A percentile compares a stretch with the other conserved stretches of the same genome.
phyloP scores from a whole-genome alignment of 345 rosid species.

The Hirschfeldia incana region DNA sequence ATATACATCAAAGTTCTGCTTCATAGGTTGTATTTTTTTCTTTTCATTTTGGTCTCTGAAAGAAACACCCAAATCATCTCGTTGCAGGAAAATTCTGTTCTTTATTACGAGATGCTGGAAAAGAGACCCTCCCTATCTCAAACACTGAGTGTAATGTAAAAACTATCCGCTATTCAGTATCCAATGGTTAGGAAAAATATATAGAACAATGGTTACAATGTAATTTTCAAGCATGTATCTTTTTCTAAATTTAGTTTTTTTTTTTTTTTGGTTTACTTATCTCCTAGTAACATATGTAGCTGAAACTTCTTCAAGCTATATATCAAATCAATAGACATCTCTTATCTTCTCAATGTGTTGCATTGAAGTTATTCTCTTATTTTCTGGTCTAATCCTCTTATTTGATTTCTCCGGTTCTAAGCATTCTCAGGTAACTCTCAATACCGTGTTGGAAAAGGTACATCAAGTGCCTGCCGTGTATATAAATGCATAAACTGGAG shows the following conservation, averaged over 20 bases:
- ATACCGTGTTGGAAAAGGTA: slow-evolving; percentile 1
- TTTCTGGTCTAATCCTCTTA: slow-evolving; percentile 4
- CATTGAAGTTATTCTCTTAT: not conserved
- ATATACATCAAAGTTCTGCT: not conserved
- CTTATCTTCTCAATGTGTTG: not conserved
- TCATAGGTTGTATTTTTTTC: slow-evolving; percentile 12
- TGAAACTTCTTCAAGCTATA: slow-evolving; percentile 28
- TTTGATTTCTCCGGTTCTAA: slow-evolving; percentile 10
- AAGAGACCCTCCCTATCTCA: slow-evolving; percentile 61
- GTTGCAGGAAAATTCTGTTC: slow-evolving; percentile 81
- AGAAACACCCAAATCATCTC: not conserved
- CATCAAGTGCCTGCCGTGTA: slow-evolving; percentile 1
- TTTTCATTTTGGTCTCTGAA: slow-evolving; percentile 16
- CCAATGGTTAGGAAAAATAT: slow-evolving; percentile 23
- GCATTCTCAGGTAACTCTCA: slow-evolving; percentile 28
- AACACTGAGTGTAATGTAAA: slow-evolving; percentile 24
- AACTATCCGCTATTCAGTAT: slow-evolving; percentile 14
- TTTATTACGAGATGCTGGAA: slow-evolving; percentile 82
- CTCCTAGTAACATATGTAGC: slow-evolving; percentile 31
- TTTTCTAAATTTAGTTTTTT: slow-evolving; percentile 7
- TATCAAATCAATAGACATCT: slow-evolving; percentile 25
- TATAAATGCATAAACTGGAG: not conserved
- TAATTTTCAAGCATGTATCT: slow-evolving; percentile 20
- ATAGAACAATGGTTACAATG: slow-evolving; percentile 9
- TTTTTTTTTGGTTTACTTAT: not conserved